These are phyloP conservation scores for Kwoniella bestiolae DNA, from an alignment of 768 basidiomycete species.

Conservation along the genomic window DNA sequence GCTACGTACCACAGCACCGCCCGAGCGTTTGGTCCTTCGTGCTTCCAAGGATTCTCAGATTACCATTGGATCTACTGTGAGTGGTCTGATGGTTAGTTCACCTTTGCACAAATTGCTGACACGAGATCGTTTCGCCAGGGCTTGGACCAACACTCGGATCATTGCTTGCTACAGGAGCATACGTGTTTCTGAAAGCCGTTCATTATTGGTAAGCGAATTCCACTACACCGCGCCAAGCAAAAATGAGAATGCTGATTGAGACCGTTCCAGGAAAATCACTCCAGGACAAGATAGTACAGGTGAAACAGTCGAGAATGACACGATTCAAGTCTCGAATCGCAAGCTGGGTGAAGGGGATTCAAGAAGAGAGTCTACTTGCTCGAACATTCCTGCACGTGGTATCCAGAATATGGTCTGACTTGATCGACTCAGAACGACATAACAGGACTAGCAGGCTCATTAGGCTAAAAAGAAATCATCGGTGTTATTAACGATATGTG, in stretches of 20 bases:
- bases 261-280: slow-evolving; percentile 20
- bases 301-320: background rate
- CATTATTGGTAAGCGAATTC: slow-evolving; percentile 35
- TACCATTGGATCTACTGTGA: slow-evolving; percentile 52
- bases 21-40: slow-evolving; percentile 50
- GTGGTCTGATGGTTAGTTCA: background rate
- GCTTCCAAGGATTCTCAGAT: slow-evolving; percentile 38
- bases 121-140: slow-evolving; percentile 56
- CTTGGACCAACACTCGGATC: slow-evolving; percentile 71
- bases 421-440: too few relatives aligned
- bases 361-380: background rate
- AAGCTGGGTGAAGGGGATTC: background rate
- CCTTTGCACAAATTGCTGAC: too few relatives aligned
- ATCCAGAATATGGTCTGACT: background rate
- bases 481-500: too few relatives aligned
- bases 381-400: background rate
- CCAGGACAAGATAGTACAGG: slow-evolving; percentile 25
- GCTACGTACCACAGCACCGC: slow-evolving; percentile 37
- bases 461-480: too few relatives aligned
- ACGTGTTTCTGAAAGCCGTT: slow-evolving; percentile 63
- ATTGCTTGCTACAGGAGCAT: slow-evolving; percentile 66
- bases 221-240: too few relatives aligned
- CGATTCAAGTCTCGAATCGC: background rate
- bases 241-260: too few relatives aligned
- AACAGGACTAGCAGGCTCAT: too few relatives aligned